These are phyloP conservation scores for Hyaloperonospora arabidopsidis DNA, from an alignment of 352 stramenopile species.

Conservation along the genomic window DNA sequence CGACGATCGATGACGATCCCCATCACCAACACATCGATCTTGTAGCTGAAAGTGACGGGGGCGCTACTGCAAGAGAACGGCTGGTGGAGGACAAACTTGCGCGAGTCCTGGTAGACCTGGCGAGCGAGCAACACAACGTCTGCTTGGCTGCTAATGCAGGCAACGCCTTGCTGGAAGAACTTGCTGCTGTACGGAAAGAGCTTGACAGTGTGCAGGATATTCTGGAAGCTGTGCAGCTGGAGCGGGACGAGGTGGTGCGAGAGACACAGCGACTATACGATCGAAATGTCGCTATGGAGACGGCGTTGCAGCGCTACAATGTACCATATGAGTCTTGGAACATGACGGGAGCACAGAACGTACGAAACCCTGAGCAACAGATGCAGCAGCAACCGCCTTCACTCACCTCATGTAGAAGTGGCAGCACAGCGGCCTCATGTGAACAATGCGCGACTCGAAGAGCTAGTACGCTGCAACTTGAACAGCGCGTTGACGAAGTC, in stretches of 20 bases:
- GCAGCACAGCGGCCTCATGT: slow-evolving; percentile 14
- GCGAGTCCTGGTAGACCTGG: slow-evolving; percentile 35
- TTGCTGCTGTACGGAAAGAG: slow-evolving; percentile 25
- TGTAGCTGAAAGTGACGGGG: too few species aligned
- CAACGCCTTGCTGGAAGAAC: slow-evolving; percentile 41
- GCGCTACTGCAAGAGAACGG: slow-evolving; percentile 11
- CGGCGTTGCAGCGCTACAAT: slow-evolving; percentile 21
- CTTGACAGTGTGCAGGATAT: slow-evolving; percentile 22
- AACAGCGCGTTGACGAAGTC: slow-evolving; percentile 26
- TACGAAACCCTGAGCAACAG: slow-evolving; percentile 8
- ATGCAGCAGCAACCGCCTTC: slow-evolving; percentile 9
- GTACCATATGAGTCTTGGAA: slow-evolving; percentile 5
- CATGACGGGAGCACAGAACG: slow-evolving; percentile 5
- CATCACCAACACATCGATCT: too few species aligned
- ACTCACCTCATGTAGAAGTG: slow-evolving; percentile 11
- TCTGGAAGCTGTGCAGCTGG: slow-evolving; percentile 21
- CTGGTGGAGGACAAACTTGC: slow-evolving; percentile 34
- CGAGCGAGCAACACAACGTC: slow-evolving; percentile 36
- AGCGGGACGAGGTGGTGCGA: slow-evolving; percentile 9
- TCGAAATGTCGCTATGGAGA: slow-evolving; percentile 28
- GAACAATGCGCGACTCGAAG: slow-evolving; percentile 19
- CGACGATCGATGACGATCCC: too few species aligned
- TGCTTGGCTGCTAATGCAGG: slow-evolving; percentile 43
- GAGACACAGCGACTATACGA: slow-evolving; percentile 25
- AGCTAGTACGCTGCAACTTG: slow-evolving; percentile 15